Base-by-base conservation (phyloP, 1,139 yeast genomes). In the Barnettozyma hawaiiensis region DNA sequence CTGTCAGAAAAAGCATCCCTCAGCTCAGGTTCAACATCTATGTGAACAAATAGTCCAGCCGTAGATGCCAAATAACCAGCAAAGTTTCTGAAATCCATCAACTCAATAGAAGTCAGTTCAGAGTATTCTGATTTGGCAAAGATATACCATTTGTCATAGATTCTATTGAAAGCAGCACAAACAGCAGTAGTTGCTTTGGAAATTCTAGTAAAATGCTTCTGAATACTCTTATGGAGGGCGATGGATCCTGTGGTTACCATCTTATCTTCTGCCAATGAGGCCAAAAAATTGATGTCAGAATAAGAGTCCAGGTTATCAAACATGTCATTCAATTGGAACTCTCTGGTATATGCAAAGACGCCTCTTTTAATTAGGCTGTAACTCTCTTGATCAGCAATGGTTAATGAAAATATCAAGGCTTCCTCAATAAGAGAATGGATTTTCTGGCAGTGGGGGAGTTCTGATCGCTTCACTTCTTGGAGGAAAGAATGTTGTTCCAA, bases 191-290 rank as follows among this genome's bases (percentile, higher is more conserved):
- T 78, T 1, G 90, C 85, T 31, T 63, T 65, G 7, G 75, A 73
- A n/a, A 78, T 53, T 24, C 78, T 70, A 41, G 82, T 62, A 35
- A 84, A 68, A 47, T 66, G 73, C 48, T 73, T 71, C 52, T 78
- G 67, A 44, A 85, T 65, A 46, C 80, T 73, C 57, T 85, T 84
- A 57, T 85, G 92, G 27, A 83, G 70, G 0, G 94, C 89, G 15
- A 84, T 85, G 24, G 81, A 75, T 15, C 95, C 92, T 1, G 90
- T 81, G 41, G 83, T 78, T 3, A 81, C 76, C 26, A 73, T 67
- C 28, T 67, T 74, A 48, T 82, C 89, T n/a, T 74, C 63, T 9
- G 78, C 64, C 43, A 83, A 68, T 9, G 67, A 61, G 32, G 61
- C 57, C 43, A 77, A 75, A 7, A 85, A 71, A 4, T 70, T 75